A percentile compares a stretch with the other conserved stretches of the same genome.
Conservation (phyloP, 371 early-diverging fungal species). For the Umbelopsis sp. region DNA sequence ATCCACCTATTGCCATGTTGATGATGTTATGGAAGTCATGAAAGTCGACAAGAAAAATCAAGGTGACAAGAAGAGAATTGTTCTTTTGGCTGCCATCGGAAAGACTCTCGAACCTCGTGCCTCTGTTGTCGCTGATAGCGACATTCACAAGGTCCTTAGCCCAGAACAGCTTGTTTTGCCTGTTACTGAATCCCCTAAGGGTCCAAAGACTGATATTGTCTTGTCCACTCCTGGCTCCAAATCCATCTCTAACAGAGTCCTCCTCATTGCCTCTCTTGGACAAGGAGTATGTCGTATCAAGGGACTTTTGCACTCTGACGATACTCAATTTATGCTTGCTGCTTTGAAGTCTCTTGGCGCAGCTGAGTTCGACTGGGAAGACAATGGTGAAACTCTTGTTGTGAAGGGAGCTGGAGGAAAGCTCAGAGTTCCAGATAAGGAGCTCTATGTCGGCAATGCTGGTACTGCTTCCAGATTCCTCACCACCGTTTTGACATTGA, state of each 20-base stretch:
- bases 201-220: constrained; percentile 47
- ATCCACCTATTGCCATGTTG: constrained; percentile 71
- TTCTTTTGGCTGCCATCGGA: constrained; percentile 87
- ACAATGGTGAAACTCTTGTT: constrained; percentile 89
- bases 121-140: constrained; percentile 79
- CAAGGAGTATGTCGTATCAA: constrained; percentile 81
- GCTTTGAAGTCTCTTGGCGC: constrained; percentile 89
- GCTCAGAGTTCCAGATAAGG: constrained; percentile 75
- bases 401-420: constrained; percentile 81
- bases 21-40: constrained; percentile 88
- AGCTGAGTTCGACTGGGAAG: constrained; percentile 88
- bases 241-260: constrained; percentile 95
- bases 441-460: constrained; percentile 95
- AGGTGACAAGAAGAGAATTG: constrained; percentile 91
- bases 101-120: constrained; percentile 84
- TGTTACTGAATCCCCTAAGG: constrained; percentile 52
- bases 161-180: constrained; percentile 79
- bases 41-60: constrained; percentile 96
- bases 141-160: constrained; percentile 81
- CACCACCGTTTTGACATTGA: constrained; percentile 84
- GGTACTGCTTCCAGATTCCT: constrained; percentile 98
- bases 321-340: constrained; percentile 96
- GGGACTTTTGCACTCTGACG: constrained; percentile 94
- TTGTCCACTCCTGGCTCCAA: constrained; percentile 94
- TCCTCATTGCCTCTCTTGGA: constrained; percentile 92